Evolutionary conservation across 2,329 filamentous ascomycete species (phyloP).

Genomic region (Microcera coccophila): DNA sequence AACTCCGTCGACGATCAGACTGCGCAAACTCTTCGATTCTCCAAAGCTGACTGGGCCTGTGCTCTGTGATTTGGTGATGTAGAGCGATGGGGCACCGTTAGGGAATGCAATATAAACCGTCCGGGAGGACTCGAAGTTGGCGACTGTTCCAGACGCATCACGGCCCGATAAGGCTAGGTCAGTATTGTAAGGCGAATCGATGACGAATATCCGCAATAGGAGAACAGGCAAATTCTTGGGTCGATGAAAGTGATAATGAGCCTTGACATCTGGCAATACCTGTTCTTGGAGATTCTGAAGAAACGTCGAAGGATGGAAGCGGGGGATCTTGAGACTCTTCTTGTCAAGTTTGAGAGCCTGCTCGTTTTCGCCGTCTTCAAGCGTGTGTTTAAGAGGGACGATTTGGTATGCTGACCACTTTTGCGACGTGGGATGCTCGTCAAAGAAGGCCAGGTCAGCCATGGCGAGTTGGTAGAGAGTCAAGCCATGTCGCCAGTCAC

Average conservation of each 20-base stretch:
- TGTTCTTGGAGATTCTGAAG: conserved; percentile 70
- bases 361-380: conserved; percentile 37
- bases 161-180: conserved; percentile 42
- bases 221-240: conserved; percentile 65
- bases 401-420: conserved; percentile 63
- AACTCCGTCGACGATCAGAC: conserved; percentile 71
- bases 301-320: conserved; percentile 78
- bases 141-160: conserved; percentile 30
- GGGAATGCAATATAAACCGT: conserved; percentile 81
- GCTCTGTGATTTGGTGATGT: conserved; percentile 54
- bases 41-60: conserved; percentile 38
- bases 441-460: conserved; percentile 63
- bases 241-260: conserved; percentile 77
- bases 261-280: conserved; percentile 74
- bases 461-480: conserved; percentile 65
- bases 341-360: conserved; percentile 41
- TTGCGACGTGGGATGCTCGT: conserved; percentile 60
- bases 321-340: conserved; percentile 54
- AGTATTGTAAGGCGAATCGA: conserved; percentile 76
- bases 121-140: conserved; percentile 60
- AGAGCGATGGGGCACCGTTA: conserved; percentile 72
- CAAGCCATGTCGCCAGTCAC: conserved; percentile 65
- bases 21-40: conserved; percentile 62
- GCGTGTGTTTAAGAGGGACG: conserved; percentile 45
- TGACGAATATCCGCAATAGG: conserved; percentile 72